These are phyloP conservation scores for Russula abietina DNA, from an alignment of 768 basidiomycete genomes.

Conservation along the genomic window DNA sequence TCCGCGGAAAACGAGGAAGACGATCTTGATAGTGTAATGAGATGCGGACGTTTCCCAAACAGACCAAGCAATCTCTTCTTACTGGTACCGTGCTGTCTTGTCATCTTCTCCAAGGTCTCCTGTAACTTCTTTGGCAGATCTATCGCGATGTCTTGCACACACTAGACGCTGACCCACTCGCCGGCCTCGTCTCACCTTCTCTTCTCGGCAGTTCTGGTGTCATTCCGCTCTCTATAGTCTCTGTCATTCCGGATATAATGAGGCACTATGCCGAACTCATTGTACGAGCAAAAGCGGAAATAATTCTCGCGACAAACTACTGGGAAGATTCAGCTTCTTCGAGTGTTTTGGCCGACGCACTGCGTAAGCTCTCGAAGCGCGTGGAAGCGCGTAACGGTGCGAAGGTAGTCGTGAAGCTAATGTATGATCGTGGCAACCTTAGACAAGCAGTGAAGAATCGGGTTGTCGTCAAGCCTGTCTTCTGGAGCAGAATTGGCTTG, in stretches of 20 bases:
- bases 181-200: conserved; percentile 54
- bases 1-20: not conserved
- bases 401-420: conserved; percentile 56
- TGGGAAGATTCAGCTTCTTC: conserved; percentile 50
- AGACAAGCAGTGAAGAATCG: conserved; percentile 47
- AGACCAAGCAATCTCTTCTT: conserved; percentile 56
- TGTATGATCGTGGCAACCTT: conserved; percentile 62
- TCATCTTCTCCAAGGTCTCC: not conserved
- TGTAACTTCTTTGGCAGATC: conserved; percentile 36
- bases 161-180: conserved; percentile 48
- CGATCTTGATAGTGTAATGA: conserved; percentile 42
- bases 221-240: conserved; percentile 56
- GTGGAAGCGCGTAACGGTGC: conserved; percentile 39
- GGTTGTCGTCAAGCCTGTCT: conserved; percentile 40
- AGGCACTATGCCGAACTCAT: conserved; percentile 61
- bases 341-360: conserved; percentile 41
- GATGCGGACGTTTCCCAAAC: conserved; percentile 48
- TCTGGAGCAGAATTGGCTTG: conserved; percentile 45
- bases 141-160: conserved; percentile 57
- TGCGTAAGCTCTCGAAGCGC: conserved; percentile 36
- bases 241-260: conserved; percentile 68
- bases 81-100: conserved; percentile 37
- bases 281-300: conserved; percentile 53
- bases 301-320: conserved; percentile 64
- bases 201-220: conserved; percentile 59